phyloP scores from a whole-genome alignment of 495 filamentous ascomycete species.

The Opeltia flavorubescens region DNA sequence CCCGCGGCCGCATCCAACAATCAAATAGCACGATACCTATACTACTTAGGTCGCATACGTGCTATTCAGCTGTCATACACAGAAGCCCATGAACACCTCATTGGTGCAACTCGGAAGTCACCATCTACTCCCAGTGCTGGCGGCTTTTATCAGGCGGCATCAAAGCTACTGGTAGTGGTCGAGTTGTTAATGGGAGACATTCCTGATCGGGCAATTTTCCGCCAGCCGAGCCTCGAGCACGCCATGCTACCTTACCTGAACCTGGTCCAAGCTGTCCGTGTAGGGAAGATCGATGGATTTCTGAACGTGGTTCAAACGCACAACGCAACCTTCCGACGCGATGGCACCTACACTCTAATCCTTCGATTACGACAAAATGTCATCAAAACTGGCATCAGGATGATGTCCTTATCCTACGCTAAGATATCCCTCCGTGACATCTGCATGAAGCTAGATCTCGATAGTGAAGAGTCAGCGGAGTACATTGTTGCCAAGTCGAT shows the following conservation, averaged over 20 bases:
- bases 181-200: slow-evolving; percentile 98
- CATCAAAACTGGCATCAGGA: slow-evolving; percentile 97
- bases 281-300: slow-evolving; percentile 87
- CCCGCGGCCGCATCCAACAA: slow-evolving; percentile 89
- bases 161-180: slow-evolving; percentile 85
- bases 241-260: slow-evolving; percentile 83
- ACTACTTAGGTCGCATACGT: slow-evolving; percentile 90
- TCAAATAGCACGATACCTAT: slow-evolving; percentile 91
- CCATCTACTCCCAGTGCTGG: slow-evolving; percentile 77
- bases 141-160: slow-evolving; percentile 89
- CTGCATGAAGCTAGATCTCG: slow-evolving; percentile 83
- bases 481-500: slow-evolving; percentile 99
- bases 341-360: slow-evolving; percentile 91
- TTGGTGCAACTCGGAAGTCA: slow-evolving; percentile 83
- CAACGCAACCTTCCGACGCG: slow-evolving; percentile 71
- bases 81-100: slow-evolving; percentile 88
- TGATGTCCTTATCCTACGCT: slow-evolving; percentile 97
- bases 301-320: slow-evolving; percentile 67
- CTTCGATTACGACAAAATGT: slow-evolving; percentile 92
- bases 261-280: slow-evolving; percentile 86
- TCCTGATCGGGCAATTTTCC: slow-evolving; percentile 86
- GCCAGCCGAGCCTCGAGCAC: slow-evolving; percentile 68
- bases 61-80: slow-evolving; percentile 94
- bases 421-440: slow-evolving; percentile 96
- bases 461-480: slow-evolving; percentile 89